phyloP scores from a whole-genome alignment of 2,329 filamentous ascomycete species.

The Cordyceps farinosa region DNA sequence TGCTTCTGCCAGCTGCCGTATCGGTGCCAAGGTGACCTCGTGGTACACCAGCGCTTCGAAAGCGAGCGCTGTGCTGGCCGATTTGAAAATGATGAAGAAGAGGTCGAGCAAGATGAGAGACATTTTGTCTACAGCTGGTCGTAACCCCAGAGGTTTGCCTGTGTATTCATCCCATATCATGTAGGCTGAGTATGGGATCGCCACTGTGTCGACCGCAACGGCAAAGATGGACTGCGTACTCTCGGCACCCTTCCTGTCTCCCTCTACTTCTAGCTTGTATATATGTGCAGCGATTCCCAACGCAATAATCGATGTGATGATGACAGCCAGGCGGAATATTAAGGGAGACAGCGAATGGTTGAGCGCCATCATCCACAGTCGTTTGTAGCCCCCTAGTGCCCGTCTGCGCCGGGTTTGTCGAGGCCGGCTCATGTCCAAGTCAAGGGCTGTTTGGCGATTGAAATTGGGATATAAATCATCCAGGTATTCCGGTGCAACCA shows the following conservation, averaged over 20 bases:
- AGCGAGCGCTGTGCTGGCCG: conserved; percentile 84
- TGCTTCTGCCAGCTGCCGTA: conserved; percentile 59
- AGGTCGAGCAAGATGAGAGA: conserved; percentile 87
- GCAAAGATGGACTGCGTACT: conserved; percentile 81
- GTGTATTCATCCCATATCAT: conserved; percentile 97
- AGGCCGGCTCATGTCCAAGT: conserved; percentile 28
- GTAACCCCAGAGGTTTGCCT: conserved; percentile 84
- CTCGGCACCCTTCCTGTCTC: conserved; percentile 45
- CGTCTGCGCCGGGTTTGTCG: conserved; percentile 29
- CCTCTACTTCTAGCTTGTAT: conserved; percentile 54
- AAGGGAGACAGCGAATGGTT: conserved; percentile 83
- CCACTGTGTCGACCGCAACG: conserved; percentile 82
- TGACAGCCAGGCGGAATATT: conserved; percentile 75
- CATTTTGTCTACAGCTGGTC: conserved; percentile 80
- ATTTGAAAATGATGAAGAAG: conserved; percentile 96
- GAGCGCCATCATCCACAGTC: conserved; percentile 65
- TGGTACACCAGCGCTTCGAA: conserved; percentile 75
- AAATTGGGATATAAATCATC: conserved; percentile 47
- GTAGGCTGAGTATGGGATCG: conserved; percentile 85
- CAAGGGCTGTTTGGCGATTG: conserved; percentile 35
- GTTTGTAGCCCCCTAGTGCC: conserved; percentile 42
- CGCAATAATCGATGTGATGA: conserved; percentile 77
- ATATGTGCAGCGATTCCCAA: conserved; percentile 76
- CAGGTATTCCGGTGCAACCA: conserved; percentile 45
- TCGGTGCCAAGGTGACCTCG: conserved; percentile 32